Evolutionary conservation across 257 asterid genomes (phyloP), one percentile per base, ranked within the genome.

Genomic region (Petrea volubilis): DNA sequence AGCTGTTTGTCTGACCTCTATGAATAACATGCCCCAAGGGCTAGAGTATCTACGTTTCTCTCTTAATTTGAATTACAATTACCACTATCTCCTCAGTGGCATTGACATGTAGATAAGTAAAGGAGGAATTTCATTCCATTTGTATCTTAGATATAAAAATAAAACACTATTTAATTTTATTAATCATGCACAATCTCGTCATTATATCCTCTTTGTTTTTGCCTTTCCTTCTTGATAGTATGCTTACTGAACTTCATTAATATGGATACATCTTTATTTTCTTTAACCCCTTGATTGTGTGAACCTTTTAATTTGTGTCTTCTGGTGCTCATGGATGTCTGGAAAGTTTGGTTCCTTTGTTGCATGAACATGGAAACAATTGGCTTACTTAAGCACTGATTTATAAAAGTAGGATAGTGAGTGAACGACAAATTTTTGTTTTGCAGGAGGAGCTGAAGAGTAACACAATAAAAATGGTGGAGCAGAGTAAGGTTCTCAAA

Each of bases 401-500:
- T 10, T 73, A 27, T 70, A 31, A 64, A 65, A 23, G 28, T 14
- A 31, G 40, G 27, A 47, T 50, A n/a, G 20, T 14, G 51, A 53
- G 47, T 11, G 13, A 53, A 61, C n/a, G 27, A 52, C 50, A 36
- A 41, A 43, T 66, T 55, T 28, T 7, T 77, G 20, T 78, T 34
- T 59, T 79, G 80, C 87, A 94, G 97, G 99, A 90, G 76, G 97
- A 94, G 70, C 82, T 94, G 72, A 94, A 91, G 75, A 90, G 77
- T 64, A 90, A 89, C 66, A 88, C 98, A 7, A 84, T 88, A 53
- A 92, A 90, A 83, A 92, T 92, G 98, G 97, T 89, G 80, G 97
- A 94, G 87, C 99, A 94, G 82, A 94, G 97, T 81, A 94, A 81
- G 88, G 97, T 91, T 72, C 87, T 94, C 44, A 91, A 88, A 59